Evolutionary conservation across 495 filamentous ascomycete genomes (phyloP), one percentile per base, ranked within the genome.

Genomic region (Aeminium ludgeri): DNA sequence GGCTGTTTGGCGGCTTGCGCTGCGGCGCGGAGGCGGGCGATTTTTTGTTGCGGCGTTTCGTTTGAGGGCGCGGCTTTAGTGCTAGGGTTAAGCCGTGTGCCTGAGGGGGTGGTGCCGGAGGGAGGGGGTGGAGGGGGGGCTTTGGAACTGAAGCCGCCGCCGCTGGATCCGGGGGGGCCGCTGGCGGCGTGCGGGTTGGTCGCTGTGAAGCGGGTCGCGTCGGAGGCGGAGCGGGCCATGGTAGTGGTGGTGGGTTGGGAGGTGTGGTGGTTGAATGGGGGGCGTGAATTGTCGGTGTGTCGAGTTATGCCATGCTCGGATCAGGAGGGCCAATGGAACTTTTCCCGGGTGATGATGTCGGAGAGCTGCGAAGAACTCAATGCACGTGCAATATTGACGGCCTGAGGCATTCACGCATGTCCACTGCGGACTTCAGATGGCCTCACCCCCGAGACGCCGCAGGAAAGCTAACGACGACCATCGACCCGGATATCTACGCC

Each of bases 191-290:
- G 86, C 12, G 86, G 86, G 38, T 78, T 81, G 30, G 83, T 92
- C 23, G 86, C 73, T 37, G 87, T 96, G 70, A 97, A 97, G 46
- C 87, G 76, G 56, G 89, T 97, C 44, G 89, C 85, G 64, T 95
- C 89, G 49, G 74, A 76, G 56, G 85, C 78, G 62, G 82, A 86
- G 60, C 87, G 86, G 51, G 85, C 73, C 73, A 86, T 82, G 48
- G 42, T 49, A n/a, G 40, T 18, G 32, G 42, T 49, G 13, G 40
- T 18, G 32, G 31, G 30, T 37, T 44, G 29, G 7, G 6, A 13
- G 31, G 19, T n/a, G 18, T 36, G 15, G 2, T 52, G 40, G 23
- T 15, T 19, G 10, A 38, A 44, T 19, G 35, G 13, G 2, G 42
- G 43, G 30, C 13, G 41, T 25, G 23, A 8, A 4, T 25, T 25